Evolutionary conservation across 768 basidiomycete genomes (phyloP), one percentile per base, ranked within the genome.

Genomic region (Pisolithus sp.): DNA sequence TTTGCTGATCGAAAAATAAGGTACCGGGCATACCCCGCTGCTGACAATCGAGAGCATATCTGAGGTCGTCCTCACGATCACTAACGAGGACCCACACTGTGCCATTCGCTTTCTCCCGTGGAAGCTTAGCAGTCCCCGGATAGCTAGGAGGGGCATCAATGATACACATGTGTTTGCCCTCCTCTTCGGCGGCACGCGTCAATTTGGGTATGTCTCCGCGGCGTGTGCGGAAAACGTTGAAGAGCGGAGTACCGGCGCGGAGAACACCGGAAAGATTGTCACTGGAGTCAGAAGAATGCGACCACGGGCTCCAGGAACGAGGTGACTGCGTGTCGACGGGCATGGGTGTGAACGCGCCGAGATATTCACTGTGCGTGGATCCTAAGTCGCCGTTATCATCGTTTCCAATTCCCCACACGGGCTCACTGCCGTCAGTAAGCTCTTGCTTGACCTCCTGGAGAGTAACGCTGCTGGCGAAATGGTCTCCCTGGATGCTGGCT

Each of bases 81-180:
- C 67, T 67, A 49, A 68, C 56, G 41, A 68, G 48, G 41, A 68
- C 64, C 67, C 67, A 68, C 13, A 60, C 62, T 3, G 68, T 68
- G 26, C 47, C 53, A 20, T 50, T 46, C 7, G 50, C 55, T 36
- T 50, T 54, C 20, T 62, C 56, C 3, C 50, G 39, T 17, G 68
- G 56, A 17, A 60, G 54, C 36, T 52, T 57, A 17, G 55, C 53
- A 26, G 50, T 54, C 0, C 59, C 59, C 17, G 55, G 56, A 50
- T 69, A 67, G 46, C 60, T 57, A 24, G 55, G 48, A 7, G 67
- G 67, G 2, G 66, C 53, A 12, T 51, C 37, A 41, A 69, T 59
- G 28, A 66, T 48, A 34, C 66, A 67, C 7, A 68, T 47, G 24
- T 70, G 59, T 30, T 68, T 69, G 34, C 67, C 67, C 23, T 67